Base-by-base conservation (phyloP, 2,329 filamentous ascomycete genomes). In the Verticillium klebahnii region DNA sequence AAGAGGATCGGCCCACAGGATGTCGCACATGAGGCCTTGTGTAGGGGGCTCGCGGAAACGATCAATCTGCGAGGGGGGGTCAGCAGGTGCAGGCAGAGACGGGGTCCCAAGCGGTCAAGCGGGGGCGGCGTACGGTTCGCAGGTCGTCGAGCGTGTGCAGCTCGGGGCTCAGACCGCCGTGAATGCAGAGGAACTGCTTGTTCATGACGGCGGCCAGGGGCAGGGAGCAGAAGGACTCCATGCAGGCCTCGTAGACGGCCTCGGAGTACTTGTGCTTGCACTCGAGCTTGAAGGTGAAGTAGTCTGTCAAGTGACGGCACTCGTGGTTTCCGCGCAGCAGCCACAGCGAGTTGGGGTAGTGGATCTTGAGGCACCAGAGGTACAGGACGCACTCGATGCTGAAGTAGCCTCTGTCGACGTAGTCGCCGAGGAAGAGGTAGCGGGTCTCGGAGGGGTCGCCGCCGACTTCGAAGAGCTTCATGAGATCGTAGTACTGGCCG, bases 221-320 rank as follows among this genome's bases (percentile, higher is more conserved):
- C 66, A 99, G 81, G 66, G 90, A 85, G 80, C 95, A 99, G 84
- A 99, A 99, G 0, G 95, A 96, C 67, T 99, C 94, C 87, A 97
- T 96, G 80, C 95, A 98, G 62, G 95, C 94, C 72, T 99, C 94
- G 75, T 99, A 99, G 63, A 99, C 86, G 66, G 86, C 86, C 80
- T 98, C 95, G 37, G 92, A 97, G 80, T 99, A 99, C 78, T 99
- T 99, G 86, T 99, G 95, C 82, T 97, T 97, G 85, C 95, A 99
- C 78, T 99, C 95, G 62, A 99, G 88, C 84, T 99, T 98, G 84
- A 99, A 99, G 64, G 95, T 99, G 80, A 99, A 99, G 84, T 99
- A 99, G 75, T 99, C 95, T 62, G 95, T 99, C 84, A 99, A 85
- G 81, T 99, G 95, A 72, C 95, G 90, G 78, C 95, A 99, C 80